These are phyloP conservation scores for Trichoderma gamsii DNA, from an alignment of 495 filamentous ascomycete species.

Conservation along the genomic window DNA sequence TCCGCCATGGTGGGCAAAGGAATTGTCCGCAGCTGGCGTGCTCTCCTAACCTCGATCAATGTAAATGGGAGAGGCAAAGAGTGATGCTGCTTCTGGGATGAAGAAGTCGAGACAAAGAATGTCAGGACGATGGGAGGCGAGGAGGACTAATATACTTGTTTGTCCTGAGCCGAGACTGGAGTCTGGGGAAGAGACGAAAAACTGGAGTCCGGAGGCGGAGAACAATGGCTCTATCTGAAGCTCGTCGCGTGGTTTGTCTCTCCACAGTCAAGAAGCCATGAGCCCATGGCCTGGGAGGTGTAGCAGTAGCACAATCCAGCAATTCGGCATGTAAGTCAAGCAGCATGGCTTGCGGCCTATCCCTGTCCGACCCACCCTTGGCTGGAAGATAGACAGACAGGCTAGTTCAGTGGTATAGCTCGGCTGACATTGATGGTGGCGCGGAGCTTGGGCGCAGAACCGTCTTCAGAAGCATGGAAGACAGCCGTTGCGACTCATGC, in stretches of 20 bases:
- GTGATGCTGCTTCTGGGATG: not conserved
- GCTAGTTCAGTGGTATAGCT: not conserved
- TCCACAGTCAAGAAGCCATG: not conserved
- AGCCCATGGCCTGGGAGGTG: not conserved
- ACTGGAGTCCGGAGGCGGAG: slow-evolving; percentile 5
- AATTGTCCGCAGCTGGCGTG: not conserved
- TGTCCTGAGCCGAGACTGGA: not conserved
- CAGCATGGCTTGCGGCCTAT: not conserved
- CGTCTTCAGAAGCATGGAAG: not conserved
- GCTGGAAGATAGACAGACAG: not conserved
- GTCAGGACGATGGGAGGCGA: not conserved
- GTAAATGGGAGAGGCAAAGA: not conserved
- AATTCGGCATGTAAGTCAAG: not conserved
- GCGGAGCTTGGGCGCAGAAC: not conserved
- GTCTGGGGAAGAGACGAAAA: slow-evolving; percentile 5
- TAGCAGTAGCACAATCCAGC: not conserved
- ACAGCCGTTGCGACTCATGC: not conserved
- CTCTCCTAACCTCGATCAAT: not conserved
- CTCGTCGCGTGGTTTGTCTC: not conserved
- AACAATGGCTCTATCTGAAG: not conserved
- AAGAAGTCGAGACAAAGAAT: not conserved
- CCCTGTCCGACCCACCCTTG: not conserved
- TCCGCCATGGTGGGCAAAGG: slow-evolving; percentile 1
- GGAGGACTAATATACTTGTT: not conserved
- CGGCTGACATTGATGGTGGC: not conserved